phyloP scores from a whole-genome alignment of 352 stramenopile genomes.

The Peronospora tabacina region DNA sequence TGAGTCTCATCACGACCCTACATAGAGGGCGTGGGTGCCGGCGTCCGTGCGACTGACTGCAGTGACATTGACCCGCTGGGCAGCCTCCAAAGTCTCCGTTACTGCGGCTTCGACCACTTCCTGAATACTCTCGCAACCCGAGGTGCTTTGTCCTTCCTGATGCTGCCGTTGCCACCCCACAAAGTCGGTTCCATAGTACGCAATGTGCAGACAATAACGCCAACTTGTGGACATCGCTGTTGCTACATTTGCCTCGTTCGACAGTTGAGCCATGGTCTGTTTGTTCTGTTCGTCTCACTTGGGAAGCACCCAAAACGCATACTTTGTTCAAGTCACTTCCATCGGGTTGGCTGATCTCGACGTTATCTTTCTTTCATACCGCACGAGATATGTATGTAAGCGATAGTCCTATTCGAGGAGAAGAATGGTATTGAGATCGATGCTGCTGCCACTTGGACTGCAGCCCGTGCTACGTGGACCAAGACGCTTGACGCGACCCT shows the following conservation, averaged over 20 bases:
- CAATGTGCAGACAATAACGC: constrained; percentile 66
- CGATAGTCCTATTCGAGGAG: no score
- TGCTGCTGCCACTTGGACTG: no score
- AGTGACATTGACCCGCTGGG: constrained; percentile 69
- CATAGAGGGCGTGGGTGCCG: constrained; percentile 78
- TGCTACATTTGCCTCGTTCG: not conserved
- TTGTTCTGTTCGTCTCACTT: no score
- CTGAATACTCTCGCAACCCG: constrained; percentile 63
- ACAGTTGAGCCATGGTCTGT: not conserved
- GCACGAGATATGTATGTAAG: no score
- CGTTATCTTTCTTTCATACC: no score
- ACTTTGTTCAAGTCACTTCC: constrained; percentile 20
- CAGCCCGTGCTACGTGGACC: no score
- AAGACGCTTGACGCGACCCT: constrained; percentile 23
- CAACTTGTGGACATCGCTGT: constrained; percentile 16
- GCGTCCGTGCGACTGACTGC: constrained; percentile 78
- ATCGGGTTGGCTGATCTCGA: no score
- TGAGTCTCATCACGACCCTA: constrained; percentile 18
- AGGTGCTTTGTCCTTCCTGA: constrained; percentile 42
- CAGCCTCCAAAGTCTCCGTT: constrained; percentile 35
- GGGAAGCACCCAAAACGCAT: not conserved
- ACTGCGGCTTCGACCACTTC: constrained; percentile 69
- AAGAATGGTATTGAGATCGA: no score
- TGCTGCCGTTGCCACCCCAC: constrained; percentile 81
- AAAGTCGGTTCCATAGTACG: constrained; percentile 68